phyloP scores from a whole-genome alignment of 148 eudicot genomes.

The Rhododendron mucronatum region DNA sequence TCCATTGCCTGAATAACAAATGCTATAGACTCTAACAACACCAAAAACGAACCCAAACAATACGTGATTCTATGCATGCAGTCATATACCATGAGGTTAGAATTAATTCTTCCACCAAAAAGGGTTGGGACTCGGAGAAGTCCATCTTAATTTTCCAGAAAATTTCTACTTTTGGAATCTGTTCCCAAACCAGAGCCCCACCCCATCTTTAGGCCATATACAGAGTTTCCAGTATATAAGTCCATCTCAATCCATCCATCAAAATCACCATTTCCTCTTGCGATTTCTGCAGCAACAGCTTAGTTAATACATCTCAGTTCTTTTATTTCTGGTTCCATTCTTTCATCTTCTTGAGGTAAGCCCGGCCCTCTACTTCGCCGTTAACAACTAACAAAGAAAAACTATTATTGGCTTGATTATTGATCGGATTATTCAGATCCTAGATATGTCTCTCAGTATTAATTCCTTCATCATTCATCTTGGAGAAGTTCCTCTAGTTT shows the following conservation, averaged over 20 bases:
- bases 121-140: neutral
- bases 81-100: neutral
- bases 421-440: neutral
- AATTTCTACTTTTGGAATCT: neutral
- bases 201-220: neutral
- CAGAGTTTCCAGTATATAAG: neutral
- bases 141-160: too few species aligned
- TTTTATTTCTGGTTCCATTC: neutral
- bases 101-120: neutral
- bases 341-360: constrained; percentile 3
- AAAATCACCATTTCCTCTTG: neutral
- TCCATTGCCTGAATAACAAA: neutral
- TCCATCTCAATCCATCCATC: neutral
- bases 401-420: neutral
- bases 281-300: neutral
- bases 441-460: neutral
- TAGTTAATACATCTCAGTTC: neutral
- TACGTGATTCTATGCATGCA: neutral
- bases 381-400: neutral
- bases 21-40: neutral
- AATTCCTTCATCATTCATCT: neutral
- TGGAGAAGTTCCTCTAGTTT: neutral
- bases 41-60: neutral
- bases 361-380: neutral
- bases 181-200: neutral